Base-by-base conservation (phyloP, 257 asterid genomes). In the Ehretia macrophylla region DNA sequence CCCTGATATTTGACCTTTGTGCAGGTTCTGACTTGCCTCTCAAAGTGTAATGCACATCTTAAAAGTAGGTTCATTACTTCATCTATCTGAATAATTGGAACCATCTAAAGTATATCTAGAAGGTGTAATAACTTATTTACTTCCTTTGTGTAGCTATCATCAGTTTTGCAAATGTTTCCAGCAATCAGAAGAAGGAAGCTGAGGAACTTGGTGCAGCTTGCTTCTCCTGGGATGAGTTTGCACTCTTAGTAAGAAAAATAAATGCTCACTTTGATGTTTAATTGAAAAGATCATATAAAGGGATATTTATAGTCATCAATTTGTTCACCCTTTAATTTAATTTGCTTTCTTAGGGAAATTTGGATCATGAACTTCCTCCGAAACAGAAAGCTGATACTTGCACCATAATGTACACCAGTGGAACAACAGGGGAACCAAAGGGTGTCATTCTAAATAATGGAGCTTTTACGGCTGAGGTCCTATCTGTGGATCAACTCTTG, bases 361-460 rank as follows among this genome's bases (percentile, higher is more conserved):
- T 66, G 52, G 83, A 77, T 44, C 78, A 50, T n/a, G 69, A 81
- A 55, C 80, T 91, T 23, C 96, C 95, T 45, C 66, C 81, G 0
- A 85, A 84, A 63, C 67, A 63, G 70, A 85, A 78, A 80, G 74
- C 75, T 1, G 85, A 82, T 44, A 67, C 65, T 8, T 88, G 94
- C 76, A 88, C 90, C 3, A 85, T 91, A 75, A 91, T 91, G 98
- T 91, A 91, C 69, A 91, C 98, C 0, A 91, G 98, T 61, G 98
- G 98, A 66, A 91, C 98, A 16, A 91, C 95, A 0, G 98, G 98
- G 56, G 98, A 91, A 63, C 98, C 98, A 5, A 91, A 91, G 56
- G 98, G 98, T 3, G 98, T 91, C 67, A 76, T 91, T 69, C 77
- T 91, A 51, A 70, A 66, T 57, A 88, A 81, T 12, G 86, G 68